These are phyloP conservation scores for Phytophthora pistaciae DNA, from an alignment of 352 stramenopile genomes.

Conservation along the genomic window DNA sequence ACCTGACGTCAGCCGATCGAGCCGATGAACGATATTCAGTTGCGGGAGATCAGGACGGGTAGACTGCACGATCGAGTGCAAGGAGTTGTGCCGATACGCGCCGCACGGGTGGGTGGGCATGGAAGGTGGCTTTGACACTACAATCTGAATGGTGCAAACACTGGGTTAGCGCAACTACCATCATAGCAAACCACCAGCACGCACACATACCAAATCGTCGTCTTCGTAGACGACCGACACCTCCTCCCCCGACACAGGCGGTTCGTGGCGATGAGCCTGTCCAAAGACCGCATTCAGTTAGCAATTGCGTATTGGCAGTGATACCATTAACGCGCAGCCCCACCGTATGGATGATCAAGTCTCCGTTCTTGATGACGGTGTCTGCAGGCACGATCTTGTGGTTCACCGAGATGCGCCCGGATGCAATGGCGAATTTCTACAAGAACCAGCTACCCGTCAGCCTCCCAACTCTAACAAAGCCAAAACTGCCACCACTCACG, in stretches of 20 bases:
- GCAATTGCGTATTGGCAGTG: background rate
- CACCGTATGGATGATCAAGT: conserved; percentile 95
- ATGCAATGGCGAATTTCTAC: conserved; percentile 92
- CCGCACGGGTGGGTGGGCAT: conserved; percentile 96
- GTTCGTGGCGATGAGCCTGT: conserved; percentile 96
- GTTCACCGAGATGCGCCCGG: conserved; percentile 96
- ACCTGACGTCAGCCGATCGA: conserved; percentile 97
- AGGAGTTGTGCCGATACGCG: conserved; percentile 95
- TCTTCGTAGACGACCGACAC: conserved; percentile 85
- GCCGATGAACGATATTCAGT: conserved; percentile 94
- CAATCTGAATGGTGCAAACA: conserved; percentile 52
- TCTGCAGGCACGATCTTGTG: conserved; percentile 74
- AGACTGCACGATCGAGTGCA: conserved; percentile 86
- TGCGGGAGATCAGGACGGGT: conserved; percentile 73
- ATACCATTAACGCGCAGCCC: background rate
- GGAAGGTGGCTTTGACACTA: conserved; percentile 91
- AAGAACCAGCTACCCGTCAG: conserved; percentile 10
- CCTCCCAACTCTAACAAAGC: background rate
- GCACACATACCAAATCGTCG: conserved; percentile 64
- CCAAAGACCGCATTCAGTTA: conserved; percentile 1
- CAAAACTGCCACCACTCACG: conserved; percentile 38
- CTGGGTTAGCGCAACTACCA: background rate
- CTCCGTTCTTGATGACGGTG: conserved; percentile 92
- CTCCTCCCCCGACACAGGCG: conserved; percentile 90
- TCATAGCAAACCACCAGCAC: background rate